A percentile compares a stretch with the other conserved stretches of the same genome.
phyloP scores from a whole-genome alignment of 176 grass and related monocot genomes.

The Zoysia japonica region DNA sequence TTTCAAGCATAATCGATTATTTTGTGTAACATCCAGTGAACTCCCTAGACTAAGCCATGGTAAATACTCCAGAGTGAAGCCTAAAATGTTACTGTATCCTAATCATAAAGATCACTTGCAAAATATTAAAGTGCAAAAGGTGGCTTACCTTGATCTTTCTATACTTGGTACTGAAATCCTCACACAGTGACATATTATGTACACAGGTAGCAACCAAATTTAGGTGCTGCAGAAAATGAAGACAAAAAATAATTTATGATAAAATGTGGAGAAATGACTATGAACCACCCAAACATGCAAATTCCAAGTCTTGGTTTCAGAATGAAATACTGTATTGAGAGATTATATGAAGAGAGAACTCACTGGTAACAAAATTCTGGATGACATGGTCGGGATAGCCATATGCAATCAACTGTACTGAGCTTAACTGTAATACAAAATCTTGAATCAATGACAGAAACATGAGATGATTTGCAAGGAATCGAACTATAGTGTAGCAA shows the following conservation, averaged over 20 bases:
- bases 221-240: constrained; percentile 23
- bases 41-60: not conserved
- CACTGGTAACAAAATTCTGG: constrained; percentile 2
- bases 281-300: not conserved
- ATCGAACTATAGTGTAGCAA: not conserved
- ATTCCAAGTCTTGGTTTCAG: not conserved
- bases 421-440: not conserved
- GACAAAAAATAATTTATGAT: not conserved
- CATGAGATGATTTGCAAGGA: constrained; percentile 1
- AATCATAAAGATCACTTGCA: not conserved
- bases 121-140: constrained; percentile 21
- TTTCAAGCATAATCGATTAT: not conserved
- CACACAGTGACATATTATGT: not conserved
- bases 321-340: not conserved
- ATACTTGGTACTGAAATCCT: constrained; percentile 3
- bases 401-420: not conserved
- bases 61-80: constrained; percentile 6
- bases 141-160: constrained; percentile 29
- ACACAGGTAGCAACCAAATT: constrained; percentile 5
- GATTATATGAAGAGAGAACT: constrained; percentile 2
- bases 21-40: not conserved
- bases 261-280: constrained; percentile 3
- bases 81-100: not conserved
- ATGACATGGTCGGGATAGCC: not conserved
- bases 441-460: constrained; percentile 10